phyloP scores from a whole-genome alignment of 352 stramenopile genomes.

The Phytophthora syringae region DNA sequence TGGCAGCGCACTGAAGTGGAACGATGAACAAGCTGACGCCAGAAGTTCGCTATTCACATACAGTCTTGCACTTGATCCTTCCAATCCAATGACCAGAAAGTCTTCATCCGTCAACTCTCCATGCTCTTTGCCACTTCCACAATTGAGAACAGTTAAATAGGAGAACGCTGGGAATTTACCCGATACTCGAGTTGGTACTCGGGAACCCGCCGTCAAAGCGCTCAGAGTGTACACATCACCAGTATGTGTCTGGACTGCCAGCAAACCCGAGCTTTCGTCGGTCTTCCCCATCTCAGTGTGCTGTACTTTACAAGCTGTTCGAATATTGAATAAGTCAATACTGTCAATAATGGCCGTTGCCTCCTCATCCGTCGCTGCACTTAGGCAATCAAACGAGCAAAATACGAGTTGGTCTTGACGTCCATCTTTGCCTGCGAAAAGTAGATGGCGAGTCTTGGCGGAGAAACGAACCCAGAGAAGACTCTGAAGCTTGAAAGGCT shows the following conservation, averaged over 20 bases:
- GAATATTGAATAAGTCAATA: conserved; percentile 21
- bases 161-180: conserved; percentile 42
- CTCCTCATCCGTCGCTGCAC: conserved; percentile 3
- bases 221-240: conserved; percentile 45
- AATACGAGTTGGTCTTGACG: conserved; percentile 41
- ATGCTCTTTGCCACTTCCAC: not conserved
- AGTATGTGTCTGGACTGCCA: conserved; percentile 51
- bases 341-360: conserved; percentile 1
- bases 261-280: not conserved
- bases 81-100: conserved; percentile 49
- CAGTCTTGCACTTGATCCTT: conserved; percentile 49
- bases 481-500: conserved; percentile 15
- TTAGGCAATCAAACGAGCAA: conserved; percentile 12
- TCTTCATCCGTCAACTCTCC: not conserved
- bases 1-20: conserved; percentile 49
- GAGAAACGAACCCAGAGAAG: conserved; percentile 46
- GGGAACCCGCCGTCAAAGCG: not conserved
- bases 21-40: conserved; percentile 61
- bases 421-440: conserved; percentile 40
- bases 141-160: conserved; percentile 42
- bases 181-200: conserved; percentile 9
- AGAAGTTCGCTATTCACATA: conserved; percentile 56
- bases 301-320: conserved; percentile 26
- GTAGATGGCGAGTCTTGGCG: conserved; percentile 21
- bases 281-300: not conserved